Evolutionary conservation across 345 rosid species (phyloP).

Genomic region (Lenwebbia sp.): DNA sequence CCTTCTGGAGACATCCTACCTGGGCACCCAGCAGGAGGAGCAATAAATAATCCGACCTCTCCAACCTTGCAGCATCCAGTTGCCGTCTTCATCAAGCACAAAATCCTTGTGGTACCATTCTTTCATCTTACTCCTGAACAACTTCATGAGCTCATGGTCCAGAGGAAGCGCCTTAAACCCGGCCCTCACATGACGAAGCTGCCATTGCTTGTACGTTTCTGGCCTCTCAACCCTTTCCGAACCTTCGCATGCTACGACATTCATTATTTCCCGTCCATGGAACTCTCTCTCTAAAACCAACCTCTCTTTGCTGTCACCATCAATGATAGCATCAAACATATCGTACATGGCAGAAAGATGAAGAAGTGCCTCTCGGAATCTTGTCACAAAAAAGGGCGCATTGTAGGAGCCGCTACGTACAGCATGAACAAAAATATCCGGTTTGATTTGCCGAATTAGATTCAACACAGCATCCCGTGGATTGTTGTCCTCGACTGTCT

Average conservation of each 20-base stretch:
- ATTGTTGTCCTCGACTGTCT: background rate
- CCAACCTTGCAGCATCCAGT: slow-evolving; percentile 86
- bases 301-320: slow-evolving; percentile 43
- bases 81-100: slow-evolving; percentile 39
- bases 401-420: slow-evolving; percentile 15
- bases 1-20: background rate
- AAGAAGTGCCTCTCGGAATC: slow-evolving; percentile 75
- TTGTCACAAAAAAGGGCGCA: slow-evolving; percentile 26
- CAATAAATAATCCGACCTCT: slow-evolving; percentile 65
- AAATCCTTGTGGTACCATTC: slow-evolving; percentile 61
- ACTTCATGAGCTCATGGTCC: slow-evolving; percentile 27
- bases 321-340: slow-evolving; percentile 35
- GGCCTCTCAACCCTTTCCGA: slow-evolving; percentile 67
- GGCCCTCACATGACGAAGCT: slow-evolving; percentile 42
- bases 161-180: slow-evolving; percentile 55
- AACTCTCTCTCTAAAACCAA: slow-evolving; percentile 42
- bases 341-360: slow-evolving; percentile 57
- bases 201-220: slow-evolving; percentile 85
- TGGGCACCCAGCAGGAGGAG: slow-evolving; percentile 63
- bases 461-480: slow-evolving; percentile 14
- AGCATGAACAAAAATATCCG: slow-evolving; percentile 8
- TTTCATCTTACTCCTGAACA: slow-evolving; percentile 23
- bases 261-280: slow-evolving; percentile 47
- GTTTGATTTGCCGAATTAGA: slow-evolving; percentile 15
- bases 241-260: slow-evolving; percentile 72